Evolutionary conservation across 179 eudicot species (phyloP).

Genomic region (Gypsophila paniculata): DNA sequence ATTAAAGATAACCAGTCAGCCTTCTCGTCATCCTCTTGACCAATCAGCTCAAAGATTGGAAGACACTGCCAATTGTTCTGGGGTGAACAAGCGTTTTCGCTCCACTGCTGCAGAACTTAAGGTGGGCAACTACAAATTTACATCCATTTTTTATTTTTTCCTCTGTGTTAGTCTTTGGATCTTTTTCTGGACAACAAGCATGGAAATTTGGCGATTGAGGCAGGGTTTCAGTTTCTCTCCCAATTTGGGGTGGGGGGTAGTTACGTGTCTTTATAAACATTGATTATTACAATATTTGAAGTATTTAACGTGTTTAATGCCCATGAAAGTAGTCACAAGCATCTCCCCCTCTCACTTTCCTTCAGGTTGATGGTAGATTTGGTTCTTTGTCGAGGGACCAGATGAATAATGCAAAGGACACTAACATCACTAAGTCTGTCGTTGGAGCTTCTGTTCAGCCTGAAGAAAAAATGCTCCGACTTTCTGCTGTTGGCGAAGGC

Average conservation of each 20-base stretch:
- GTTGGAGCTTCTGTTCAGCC: conserved; percentile 49
- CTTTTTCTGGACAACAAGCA: background rate
- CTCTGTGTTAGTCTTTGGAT: background rate
- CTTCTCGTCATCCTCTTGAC: conserved; percentile 46
- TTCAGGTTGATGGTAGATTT: conserved; percentile 58
- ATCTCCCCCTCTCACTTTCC: conserved; percentile 2
- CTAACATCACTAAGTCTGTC: conserved; percentile 37
- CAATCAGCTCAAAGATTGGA: conserved; percentile 50
- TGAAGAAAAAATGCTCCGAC: conserved; percentile 61
- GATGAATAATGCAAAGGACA: conserved; percentile 40
- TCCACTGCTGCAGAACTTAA: conserved; percentile 61
- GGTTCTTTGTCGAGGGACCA: conserved; percentile 35
- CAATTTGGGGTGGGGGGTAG: background rate
- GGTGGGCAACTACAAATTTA: conserved; percentile 40
- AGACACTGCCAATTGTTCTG: conserved; percentile 50
- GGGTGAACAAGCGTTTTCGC: conserved; percentile 66
- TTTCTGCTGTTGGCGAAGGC: conserved; percentile 79
- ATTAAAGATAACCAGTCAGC: conserved; percentile 53
- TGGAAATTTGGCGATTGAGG: background rate
- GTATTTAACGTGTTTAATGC: background rate
- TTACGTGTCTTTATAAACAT: background rate
- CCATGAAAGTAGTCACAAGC: conserved; percentile 13
- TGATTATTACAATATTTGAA: background rate
- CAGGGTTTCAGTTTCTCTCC: background rate
- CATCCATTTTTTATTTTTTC: background rate